Percentiles rank a stretch among this genome's conserved stretches.
Conservation (phyloP, 176 grass and related monocot genomes). For the Melocanna baccifera region DNA sequence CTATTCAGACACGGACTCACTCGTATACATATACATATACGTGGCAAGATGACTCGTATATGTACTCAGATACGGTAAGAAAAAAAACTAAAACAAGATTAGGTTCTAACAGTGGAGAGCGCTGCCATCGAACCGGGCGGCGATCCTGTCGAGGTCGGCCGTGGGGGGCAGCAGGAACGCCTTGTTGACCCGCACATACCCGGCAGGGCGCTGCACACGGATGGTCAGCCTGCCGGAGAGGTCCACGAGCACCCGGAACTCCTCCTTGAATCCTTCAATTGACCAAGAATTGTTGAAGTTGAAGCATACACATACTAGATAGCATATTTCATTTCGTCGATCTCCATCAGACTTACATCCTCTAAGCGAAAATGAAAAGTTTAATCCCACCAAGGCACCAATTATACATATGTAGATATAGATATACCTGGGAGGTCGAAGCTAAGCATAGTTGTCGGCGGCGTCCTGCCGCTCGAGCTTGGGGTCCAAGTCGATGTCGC, state of each 20-base stretch:
- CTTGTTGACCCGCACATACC: conserved; percentile 28
- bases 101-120: too few relatives aligned
- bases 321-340: not conserved
- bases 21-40: too few relatives aligned
- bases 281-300: not conserved
- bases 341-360: not conserved
- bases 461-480: conserved; percentile 18
- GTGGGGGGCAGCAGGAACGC: conserved; percentile 43
- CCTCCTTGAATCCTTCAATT: conserved; percentile 52
- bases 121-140: conserved; percentile 40
- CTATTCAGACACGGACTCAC: too few relatives aligned
- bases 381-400: not conserved
- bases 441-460: conserved; percentile 14
- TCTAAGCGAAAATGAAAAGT: not conserved
- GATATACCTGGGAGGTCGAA: conserved; percentile 56
- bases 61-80: too few relatives aligned
- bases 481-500: conserved; percentile 32
- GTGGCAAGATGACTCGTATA: too few relatives aligned
- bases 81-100: too few relatives aligned
- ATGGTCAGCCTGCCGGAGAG: conserved; percentile 43
- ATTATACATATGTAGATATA: not conserved
- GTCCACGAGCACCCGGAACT: conserved; percentile 51
- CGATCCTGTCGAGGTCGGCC: conserved; percentile 35
- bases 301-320: not conserved
- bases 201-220: conserved; percentile 29